A percentile compares a stretch with the other conserved stretches of the same genome.
Evolutionary conservation across 2,329 filamentous ascomycete species (phyloP).

Genomic region (Didymella segeticola): DNA sequence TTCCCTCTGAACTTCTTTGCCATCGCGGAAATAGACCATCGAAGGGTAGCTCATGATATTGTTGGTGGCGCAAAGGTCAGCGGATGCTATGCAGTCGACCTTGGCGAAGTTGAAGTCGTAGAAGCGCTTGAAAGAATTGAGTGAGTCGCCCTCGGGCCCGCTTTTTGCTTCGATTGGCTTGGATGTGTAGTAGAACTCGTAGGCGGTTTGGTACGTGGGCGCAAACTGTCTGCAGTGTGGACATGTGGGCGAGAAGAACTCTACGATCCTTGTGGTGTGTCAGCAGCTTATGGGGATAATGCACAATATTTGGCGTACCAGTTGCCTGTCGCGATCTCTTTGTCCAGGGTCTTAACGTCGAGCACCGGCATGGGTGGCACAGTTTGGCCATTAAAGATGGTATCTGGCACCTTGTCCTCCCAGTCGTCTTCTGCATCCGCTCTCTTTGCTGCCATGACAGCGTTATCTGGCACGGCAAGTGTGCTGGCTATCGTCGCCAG

Average conservation of each 20-base stretch:
- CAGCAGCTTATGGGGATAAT: background rate
- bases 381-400: slow-evolving; percentile 69
- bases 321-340: slow-evolving; percentile 68
- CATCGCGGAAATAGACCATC: slow-evolving; percentile 81
- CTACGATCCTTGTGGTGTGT: slow-evolving; percentile 49
- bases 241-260: slow-evolving; percentile 61
- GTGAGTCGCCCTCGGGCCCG: slow-evolving; percentile 55
- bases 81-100: slow-evolving; percentile 84
- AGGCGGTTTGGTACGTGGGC: slow-evolving; percentile 87
- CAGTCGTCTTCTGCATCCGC: slow-evolving; percentile 33
- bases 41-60: slow-evolving; percentile 75
- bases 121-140: slow-evolving; percentile 76
- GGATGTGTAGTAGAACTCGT: slow-evolving; percentile 95
- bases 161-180: slow-evolving; percentile 65
- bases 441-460: slow-evolving; percentile 19
- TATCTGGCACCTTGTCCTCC: slow-evolving; percentile 49
- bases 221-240: slow-evolving; percentile 80
- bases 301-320: slow-evolving; percentile 58
- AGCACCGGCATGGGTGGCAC: slow-evolving; percentile 72
- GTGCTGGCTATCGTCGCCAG: slow-evolving; percentile 45
- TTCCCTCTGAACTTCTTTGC: slow-evolving; percentile 68
- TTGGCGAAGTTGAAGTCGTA: slow-evolving; percentile 90
- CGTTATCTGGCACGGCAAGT: slow-evolving; percentile 28
- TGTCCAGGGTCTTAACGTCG: slow-evolving; percentile 63
- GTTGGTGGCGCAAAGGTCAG: slow-evolving; percentile 75